Conservation (phyloP, 805 yeast species). For the Metschnikowia baotianmanensis region DNA sequence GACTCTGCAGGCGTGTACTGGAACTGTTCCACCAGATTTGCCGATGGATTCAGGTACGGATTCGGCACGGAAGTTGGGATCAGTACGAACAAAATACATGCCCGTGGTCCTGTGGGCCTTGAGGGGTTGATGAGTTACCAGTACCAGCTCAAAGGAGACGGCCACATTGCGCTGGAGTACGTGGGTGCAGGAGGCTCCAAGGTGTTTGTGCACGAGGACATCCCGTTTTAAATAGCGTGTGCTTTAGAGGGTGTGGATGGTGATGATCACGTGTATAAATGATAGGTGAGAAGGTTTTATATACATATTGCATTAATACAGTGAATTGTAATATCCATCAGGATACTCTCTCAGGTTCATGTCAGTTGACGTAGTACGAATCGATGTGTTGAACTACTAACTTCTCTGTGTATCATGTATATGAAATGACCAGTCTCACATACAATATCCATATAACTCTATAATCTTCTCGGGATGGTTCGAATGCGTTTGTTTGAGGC, state of each 20-base stretch:
- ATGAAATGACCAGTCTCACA: too few relatives aligned
- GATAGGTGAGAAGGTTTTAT: not conserved
- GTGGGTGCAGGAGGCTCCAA: conserved; percentile 88
- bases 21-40: conserved; percentile 96
- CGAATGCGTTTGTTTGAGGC: too few relatives aligned
- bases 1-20: conserved; percentile 97
- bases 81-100: conserved; percentile 94
- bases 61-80: conserved; percentile 99
- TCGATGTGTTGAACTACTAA: too few relatives aligned
- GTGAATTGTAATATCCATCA: not conserved
- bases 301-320: not conserved
- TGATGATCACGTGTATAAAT: not conserved
- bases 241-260: not conserved
- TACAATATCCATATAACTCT: too few relatives aligned
- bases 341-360: too few relatives aligned
- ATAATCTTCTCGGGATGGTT: too few relatives aligned
- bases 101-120: conserved; percentile 97
- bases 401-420: too few relatives aligned
- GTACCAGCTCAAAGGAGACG: conserved; percentile 87
- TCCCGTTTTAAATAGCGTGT: conserved; percentile 19
- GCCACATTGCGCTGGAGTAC: conserved; percentile 91
- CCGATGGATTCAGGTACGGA: conserved; percentile 98
- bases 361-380: too few relatives aligned
- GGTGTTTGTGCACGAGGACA: conserved; percentile 70
- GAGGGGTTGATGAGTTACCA: conserved; percentile 97